Conservation (phyloP, 73 alveolate species). For the Paramecium primaurelia region DNA sequence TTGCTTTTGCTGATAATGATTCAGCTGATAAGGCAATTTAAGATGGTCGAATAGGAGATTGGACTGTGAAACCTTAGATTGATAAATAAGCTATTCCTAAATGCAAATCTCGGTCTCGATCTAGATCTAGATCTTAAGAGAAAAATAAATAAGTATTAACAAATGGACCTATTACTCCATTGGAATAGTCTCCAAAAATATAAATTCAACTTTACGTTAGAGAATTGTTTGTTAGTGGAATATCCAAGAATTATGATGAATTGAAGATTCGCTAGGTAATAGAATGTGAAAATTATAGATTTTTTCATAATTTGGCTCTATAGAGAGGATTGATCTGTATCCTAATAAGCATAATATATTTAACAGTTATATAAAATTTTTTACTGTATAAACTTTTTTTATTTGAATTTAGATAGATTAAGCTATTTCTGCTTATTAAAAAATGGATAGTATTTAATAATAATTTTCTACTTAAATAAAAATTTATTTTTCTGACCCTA, state of each 20-base stretch:
- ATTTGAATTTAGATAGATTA: background rate
- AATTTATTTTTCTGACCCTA: background rate
- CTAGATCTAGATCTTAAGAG: background rate
- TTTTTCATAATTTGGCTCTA: background rate
- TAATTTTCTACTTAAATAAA: background rate
- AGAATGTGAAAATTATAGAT: background rate
- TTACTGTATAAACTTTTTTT: background rate
- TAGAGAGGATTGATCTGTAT: background rate
- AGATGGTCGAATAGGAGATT: slow-evolving; percentile 9
- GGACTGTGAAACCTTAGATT: slow-evolving; percentile 34
- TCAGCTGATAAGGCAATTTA: background rate
- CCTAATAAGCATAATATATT: background rate
- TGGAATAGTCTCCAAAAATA: background rate
- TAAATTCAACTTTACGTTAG: background rate
- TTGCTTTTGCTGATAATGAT: slow-evolving; percentile 20
- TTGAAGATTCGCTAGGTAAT: background rate
- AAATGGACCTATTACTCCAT: background rate
- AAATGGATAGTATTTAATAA: background rate
- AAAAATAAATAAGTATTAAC: background rate
- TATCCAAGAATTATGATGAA: background rate
- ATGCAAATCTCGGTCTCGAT: background rate
- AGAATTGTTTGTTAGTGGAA: background rate
- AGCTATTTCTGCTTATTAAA: background rate
- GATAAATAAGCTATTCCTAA: background rate
- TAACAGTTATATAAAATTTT: background rate